Evolutionary conservation across 768 basidiomycete genomes (phyloP).

Genomic region (Pleurotus sapidus): DNA sequence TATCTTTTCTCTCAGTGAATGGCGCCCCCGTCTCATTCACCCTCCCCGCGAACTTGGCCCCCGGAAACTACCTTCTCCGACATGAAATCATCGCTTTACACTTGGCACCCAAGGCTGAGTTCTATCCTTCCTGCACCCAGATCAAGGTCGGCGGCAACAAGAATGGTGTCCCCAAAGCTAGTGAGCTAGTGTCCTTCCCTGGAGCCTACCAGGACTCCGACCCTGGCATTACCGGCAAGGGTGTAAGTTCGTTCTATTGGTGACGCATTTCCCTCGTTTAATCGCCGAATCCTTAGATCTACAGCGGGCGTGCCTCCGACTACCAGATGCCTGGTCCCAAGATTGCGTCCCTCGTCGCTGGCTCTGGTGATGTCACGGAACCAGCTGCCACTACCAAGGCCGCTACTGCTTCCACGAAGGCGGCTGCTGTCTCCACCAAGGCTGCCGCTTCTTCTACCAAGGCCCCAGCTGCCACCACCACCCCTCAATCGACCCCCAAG

Average conservation of each 20-base stretch:
- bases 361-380: not conserved
- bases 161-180: conserved; percentile 27
- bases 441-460: not conserved
- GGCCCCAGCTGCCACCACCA: not conserved
- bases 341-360: conserved; percentile 37
- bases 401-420: not conserved
- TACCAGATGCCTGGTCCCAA: conserved; percentile 53
- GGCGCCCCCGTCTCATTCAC: conserved; percentile 26
- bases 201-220: conserved; percentile 53
- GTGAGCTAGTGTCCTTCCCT: conserved; percentile 43
- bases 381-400: not conserved
- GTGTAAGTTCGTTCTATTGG: conserved; percentile 22
- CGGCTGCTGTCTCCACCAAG: not conserved
- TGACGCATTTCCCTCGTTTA: not conserved
- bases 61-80: conserved; percentile 53
- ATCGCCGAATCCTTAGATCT: conserved; percentile 19
- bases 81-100: conserved; percentile 60
- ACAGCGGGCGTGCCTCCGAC: conserved; percentile 17
- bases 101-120: conserved; percentile 51
- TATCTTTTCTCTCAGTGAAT: not conserved
- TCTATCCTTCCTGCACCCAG: conserved; percentile 54
- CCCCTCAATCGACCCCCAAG: not conserved
- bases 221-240: conserved; percentile 47
- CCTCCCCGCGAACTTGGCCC: conserved; percentile 31
- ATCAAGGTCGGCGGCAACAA: conserved; percentile 37